Base-by-base conservation (phyloP, 768 basidiomycete genomes). In the Suillus fuscotomentosus region DNA sequence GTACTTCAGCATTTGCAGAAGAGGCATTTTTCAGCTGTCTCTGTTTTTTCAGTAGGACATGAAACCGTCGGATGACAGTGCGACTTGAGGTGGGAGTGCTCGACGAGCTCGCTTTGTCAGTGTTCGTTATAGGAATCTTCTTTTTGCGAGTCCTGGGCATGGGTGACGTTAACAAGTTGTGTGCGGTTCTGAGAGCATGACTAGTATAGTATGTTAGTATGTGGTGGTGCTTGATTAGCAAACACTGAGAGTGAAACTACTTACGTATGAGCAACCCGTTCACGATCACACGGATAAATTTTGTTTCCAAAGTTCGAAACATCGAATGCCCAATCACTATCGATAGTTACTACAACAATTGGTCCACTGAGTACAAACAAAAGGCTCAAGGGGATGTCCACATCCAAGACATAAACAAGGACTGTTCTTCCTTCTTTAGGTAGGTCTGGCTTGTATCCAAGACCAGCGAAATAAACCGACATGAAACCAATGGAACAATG, bases 51-150 rank as follows among this genome's bases (percentile, higher is more conserved):
- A 94, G 79, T 24, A 95, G 80, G 42, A 88, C 83, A 70, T 97
- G 95, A 71, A 90, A 97, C 64, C 79, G 82, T 47, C 92, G 88
- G 69, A 97, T 97, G 66, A 89, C 77, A 9, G 84, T 82, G 65
- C 93, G 85, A 53, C 87, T 92, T 27, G 87, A 83, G 66, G 84
- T 79, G 0, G 87, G 82, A 64, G 80, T 87, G 66, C 78, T 82
- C 27, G 87, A 86, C 27, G 65, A 61, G 15, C 64, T 55, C 10
- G 80, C 77, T 50, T 67, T 65, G 20, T 57, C 65, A 11, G 66
- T 65, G 38, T 63, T 45, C 2, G 84, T 85, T 20, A 86, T 70
- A 2, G 85, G 83, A 17, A 65, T 66, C 66, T 85, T 86, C 67
- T 78, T 79, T 71, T 78, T 84, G 63, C 74, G 76, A 38, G 69